Base-by-base conservation (phyloP, 176 grass and related monocot genomes). In the Carex pumila region DNA sequence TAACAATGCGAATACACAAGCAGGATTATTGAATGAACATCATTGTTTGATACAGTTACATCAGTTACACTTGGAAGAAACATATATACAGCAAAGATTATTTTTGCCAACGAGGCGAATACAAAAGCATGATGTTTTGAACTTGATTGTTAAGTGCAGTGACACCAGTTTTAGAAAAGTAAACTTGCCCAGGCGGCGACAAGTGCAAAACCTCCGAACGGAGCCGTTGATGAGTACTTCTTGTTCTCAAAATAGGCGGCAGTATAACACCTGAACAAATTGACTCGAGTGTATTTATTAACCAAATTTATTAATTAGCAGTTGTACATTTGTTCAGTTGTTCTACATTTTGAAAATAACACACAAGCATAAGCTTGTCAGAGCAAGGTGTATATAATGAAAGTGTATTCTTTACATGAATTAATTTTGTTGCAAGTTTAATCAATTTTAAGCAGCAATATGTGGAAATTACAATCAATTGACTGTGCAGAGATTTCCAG, bases 231-330 rank as follows among this genome's bases (percentile, higher is more conserved):
- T 57, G 94, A 89, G 81, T 84, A 89, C 82, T 90, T 93, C 81
- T 90, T 91, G 37, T 97, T 88, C 77, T 97, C 89, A 82, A 97
- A 87, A 85, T 97, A 97, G 61, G 94, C 94, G 43, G 88, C 87
- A 2, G 84, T 85, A 65, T 93, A 97, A 54, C 94, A 97, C 85
- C 94, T 97, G 65, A 36, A 90, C n/a, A 18, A 88, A 89, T 76
- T 75, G 25, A 18, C 50, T 2, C 49, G 1, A 56, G 19, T 18
- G 22, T 13, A 55, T 55, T 55, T 76, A 74, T 29, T 4, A 74
- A 22, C 41, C 10, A n/a, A 67, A 53, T 13, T 74, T 53, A 5
- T n/a, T 71, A 39, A 7, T 13, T 10, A 34, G 1, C 17, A 67
- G 29, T 15, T 6, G 5, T 69, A 7, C 15, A 69, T 7, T 69